phyloP scores from a whole-genome alignment of 1,139 yeast genomes.

The Yamadazyma buinensis region DNA sequence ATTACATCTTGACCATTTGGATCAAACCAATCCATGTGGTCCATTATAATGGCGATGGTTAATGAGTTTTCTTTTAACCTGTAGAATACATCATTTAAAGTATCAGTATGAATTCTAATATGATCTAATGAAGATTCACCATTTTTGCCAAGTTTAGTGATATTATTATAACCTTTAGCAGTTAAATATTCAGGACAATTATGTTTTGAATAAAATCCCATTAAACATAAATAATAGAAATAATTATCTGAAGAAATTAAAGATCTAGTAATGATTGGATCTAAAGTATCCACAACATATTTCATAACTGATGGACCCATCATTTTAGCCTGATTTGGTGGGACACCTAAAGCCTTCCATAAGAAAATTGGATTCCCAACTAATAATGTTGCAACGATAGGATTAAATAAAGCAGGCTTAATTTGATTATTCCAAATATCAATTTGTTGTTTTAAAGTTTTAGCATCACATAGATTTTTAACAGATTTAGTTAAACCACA shows the following conservation, averaged over 20 bases:
- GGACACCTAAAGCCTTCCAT: constrained; percentile 88
- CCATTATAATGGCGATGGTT: constrained; percentile 81
- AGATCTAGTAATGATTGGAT: constrained; percentile 64
- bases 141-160: constrained; percentile 26
- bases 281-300: constrained; percentile 74
- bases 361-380: constrained; percentile 79
- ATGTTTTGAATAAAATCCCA: constrained; percentile 54
- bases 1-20: constrained; percentile 61
- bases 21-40: constrained; percentile 90
- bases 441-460: constrained; percentile 58
- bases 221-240: constrained; percentile 68
- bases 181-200: constrained; percentile 80
- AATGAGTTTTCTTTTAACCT: constrained; percentile 60
- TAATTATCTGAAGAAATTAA: constrained; percentile 70
- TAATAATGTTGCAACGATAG: constrained; percentile 60
- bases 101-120: constrained; percentile 76
- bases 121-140: constrained; percentile 50
- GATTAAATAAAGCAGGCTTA: constrained; percentile 69
- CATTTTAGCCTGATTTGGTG: constrained; percentile 77
- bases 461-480: constrained; percentile 53
- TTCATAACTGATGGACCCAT: constrained; percentile 69
- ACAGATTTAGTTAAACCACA: constrained; percentile 55
- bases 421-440: constrained; percentile 59
- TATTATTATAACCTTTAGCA: constrained; percentile 49
- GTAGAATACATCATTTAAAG: constrained; percentile 69